These are phyloP conservation scores for Zymoseptoria brevis DNA, from an alignment of 2,329 filamentous ascomycete species.

Conservation along the genomic window DNA sequence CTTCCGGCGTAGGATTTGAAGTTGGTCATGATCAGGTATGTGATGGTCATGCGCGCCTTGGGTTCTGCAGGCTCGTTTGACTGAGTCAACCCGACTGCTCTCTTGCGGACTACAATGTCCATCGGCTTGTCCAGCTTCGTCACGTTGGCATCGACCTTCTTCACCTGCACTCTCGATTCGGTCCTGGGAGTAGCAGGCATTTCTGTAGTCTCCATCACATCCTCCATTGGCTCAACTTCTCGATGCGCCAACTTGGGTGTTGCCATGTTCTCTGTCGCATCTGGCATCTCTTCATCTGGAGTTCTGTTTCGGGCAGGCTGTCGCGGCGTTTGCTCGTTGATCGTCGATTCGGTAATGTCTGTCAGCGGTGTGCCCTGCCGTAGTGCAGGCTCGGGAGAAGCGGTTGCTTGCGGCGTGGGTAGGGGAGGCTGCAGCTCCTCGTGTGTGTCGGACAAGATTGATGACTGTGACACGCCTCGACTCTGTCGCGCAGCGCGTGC, in stretches of 20 bases:
- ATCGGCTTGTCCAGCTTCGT: slow-evolving; percentile 79
- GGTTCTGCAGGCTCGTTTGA: slow-evolving; percentile 68
- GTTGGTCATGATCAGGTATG: slow-evolving; percentile 83
- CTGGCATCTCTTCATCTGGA: slow-evolving; percentile 13
- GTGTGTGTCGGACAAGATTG: slow-evolving; percentile 31
- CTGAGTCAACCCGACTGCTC: slow-evolving; percentile 55
- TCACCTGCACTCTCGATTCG: slow-evolving; percentile 39
- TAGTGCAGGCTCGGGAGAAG: slow-evolving; percentile 25
- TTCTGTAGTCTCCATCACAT: slow-evolving; percentile 36
- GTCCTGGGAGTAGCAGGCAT: slow-evolving; percentile 8
- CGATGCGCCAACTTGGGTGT: slow-evolving; percentile 10
- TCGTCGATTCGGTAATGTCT: slow-evolving; percentile 62
- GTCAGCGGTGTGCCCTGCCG: slow-evolving; percentile 54
- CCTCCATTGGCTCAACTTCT: slow-evolving; percentile 25
- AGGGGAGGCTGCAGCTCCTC: slow-evolving; percentile 29
- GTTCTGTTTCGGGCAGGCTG: slow-evolving; percentile 15
- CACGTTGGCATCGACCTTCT: slow-evolving; percentile 67
- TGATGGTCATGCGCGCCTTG: slow-evolving; percentile 84
- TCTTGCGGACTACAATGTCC: slow-evolving; percentile 86
- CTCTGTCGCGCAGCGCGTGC: slow-evolving; percentile 36
- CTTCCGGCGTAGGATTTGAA: slow-evolving; percentile 98
- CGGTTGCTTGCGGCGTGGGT: slow-evolving; percentile 44
- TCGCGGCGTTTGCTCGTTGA: slow-evolving; percentile 53
- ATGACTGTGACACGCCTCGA: slow-evolving; percentile 28
- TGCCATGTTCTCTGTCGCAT: slow-evolving; percentile 16